These are phyloP conservation scores for Dunaliella primolecta DNA, from an alignment of 139 green algal genomes.

Conservation along the genomic window DNA sequence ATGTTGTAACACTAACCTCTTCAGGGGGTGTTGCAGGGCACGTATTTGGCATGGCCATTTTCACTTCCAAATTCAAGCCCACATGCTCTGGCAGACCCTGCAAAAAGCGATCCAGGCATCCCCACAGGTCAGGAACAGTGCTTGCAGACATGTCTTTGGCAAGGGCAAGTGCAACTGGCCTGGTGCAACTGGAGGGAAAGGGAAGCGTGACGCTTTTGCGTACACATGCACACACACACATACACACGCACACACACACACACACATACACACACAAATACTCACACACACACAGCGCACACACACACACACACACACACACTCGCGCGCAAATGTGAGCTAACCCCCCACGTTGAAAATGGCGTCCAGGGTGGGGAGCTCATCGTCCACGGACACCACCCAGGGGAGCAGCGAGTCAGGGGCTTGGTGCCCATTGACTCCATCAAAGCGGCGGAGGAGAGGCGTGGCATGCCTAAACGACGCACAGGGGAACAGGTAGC, in stretches of 20 bases:
- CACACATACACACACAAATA: neutral
- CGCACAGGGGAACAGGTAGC: neutral
- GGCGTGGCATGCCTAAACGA: neutral
- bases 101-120: neutral
- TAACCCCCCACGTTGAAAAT: slow-evolving; percentile 39
- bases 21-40: neutral
- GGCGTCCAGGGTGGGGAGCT: slow-evolving; percentile 70
- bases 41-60: slow-evolving; percentile 56
- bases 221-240: neutral
- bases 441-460: neutral
- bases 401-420: slow-evolving; percentile 28
- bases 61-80: slow-evolving; percentile 86
- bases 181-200: no score
- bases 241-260: neutral
- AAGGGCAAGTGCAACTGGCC: no score
- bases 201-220: neutral
- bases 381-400: slow-evolving; percentile 58
- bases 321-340: neutral
- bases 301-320: neutral
- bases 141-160: no score
- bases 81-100: slow-evolving; percentile 50
- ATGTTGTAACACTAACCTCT: neutral
- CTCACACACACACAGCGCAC: neutral
- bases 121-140: no score
- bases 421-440: neutral